Evolutionary conservation across 768 basidiomycete genomes (phyloP), one percentile per base, ranked within the genome.

Genomic region (Clavaria fumosa): DNA sequence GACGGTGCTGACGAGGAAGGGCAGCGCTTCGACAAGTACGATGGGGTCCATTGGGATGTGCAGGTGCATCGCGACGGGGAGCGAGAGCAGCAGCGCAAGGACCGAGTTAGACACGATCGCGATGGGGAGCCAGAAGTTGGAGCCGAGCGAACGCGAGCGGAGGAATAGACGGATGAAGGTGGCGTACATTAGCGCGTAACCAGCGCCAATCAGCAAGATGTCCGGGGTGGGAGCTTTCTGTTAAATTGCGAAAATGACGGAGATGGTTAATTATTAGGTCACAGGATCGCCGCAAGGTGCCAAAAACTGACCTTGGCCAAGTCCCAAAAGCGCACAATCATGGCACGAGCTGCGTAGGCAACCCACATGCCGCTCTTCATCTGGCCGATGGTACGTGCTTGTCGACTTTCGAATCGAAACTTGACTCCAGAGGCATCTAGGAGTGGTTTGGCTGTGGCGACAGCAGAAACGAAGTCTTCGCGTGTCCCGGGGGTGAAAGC

Each of bases 1-100:
- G 42, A 99, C 77, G 1, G 90, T 95, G 56, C 93, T 93, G 23
- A 99, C 91, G 34, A 97, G 66, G 75, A 97, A 97, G 0, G 95
- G 95, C 0, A 99, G 70, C 0, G 95, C 93, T 56, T 99, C 95
- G 7, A 85, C 88, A 35, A 99, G 68, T 7, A 79, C 78, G 37
- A 97, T 79, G 1, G 89, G 88, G 54, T 97, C 91, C 47, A 99
- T 78, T 14, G 78, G 80, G 41, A 99, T 86, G 47, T 69, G 67
- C 41, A 96, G 66, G 9, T 69, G 55, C 56, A 70, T 62, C 5
- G 76, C 76, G 37, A 79, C 69, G 10, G 93, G 80, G 4, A 97
- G 69, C 9, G 86, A 70, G 38, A 89, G 63, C 38, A 99, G 69
- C 52, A 97, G 78, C 0, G 84, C 80, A 44, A 91, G 78, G 43